Base-by-base conservation (phyloP, 805 yeast genomes). In the Candida golubevii region DNA sequence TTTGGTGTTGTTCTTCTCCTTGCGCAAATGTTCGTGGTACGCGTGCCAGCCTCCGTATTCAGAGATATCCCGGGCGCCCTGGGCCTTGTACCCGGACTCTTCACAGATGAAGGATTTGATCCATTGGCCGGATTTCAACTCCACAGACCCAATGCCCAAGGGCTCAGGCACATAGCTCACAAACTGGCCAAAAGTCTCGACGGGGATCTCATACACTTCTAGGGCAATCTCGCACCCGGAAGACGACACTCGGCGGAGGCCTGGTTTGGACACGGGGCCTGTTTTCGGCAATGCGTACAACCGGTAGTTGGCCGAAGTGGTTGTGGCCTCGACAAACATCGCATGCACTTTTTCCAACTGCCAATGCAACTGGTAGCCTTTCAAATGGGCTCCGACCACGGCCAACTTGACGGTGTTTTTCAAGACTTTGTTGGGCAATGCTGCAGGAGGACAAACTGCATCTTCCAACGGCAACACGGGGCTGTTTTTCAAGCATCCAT, bases 91-190 rank as follows among this genome's bases (percentile, higher is more conserved):
- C 10, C 97, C 97, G 46, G 71, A 61, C 57, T 90, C 97, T 65
- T 91, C 99, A 67, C 98, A 93, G 51, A 93, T 88, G 60, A 91
- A 91, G 0, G 97, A 90, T 62, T 90, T 89, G 47, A 90, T 89
- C 82, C 86, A 80, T 51, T 81, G 79, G 32, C 97, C 97, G 47
- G 77, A 69, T 41, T 73, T 82, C 35, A 89, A 77, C 65, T 90
- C 95, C 41, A 88, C 91, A 18, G 93, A 81, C 8, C 99, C 99
- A 57, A 91, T 90, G 36, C 97, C 99, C 50, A 91, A 74, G 18
- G 99, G 99, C 54, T 85, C 85, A 11, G 98, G 97, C 30, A 91
- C 96, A 85, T 85, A 81, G 6, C 84, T 60, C 27, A 93, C 83
- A 58, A 91, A 93, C 18, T 74, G 76, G 52, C 97, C 98, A 66